Evolutionary conservation across 2,329 filamentous ascomycete species (phyloP), one percentile per base, ranked within the genome.

Genomic region (Colletotrichum cuscutae): DNA sequence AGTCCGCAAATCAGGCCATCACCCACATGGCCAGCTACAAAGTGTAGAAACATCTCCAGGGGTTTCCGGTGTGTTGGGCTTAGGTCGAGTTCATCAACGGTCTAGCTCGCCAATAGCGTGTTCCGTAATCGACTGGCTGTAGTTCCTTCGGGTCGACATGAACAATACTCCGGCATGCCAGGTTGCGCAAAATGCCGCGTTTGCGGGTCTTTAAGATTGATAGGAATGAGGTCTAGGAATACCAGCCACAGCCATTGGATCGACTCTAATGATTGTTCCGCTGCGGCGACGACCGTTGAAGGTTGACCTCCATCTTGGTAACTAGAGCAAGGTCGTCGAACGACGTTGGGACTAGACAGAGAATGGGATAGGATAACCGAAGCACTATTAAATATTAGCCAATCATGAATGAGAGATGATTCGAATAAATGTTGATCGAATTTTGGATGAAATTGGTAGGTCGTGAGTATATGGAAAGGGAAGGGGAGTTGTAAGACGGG

Each of bases 71-170:
- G 28, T 64, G 66, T 35, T 52, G 9, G 26, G 42, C 28, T 63
- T n/a, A 11, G 60, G 9, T 49, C 22, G 28, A 42, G 26, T 8
- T n/a, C 28, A 5, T 26, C 22, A 26, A 12, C 15, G n/a, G 52
- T 35, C 9, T 68, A 42, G 32, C 52, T 68, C 59, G 28, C 42
- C 54, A 60, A 53, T 60, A 66, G 54, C 26, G 42, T 22, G 30
- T 32, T 70, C 42, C 30, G 35, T 24, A 22, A 28, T 57, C 35
- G 12, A 56, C 28, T 58, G 26, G 60, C 28, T 24, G 42, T 19
- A 49, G 42, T 49, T 49, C 42, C 15, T 11, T 22, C 42, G 42
- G 42, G 42, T n/a, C 19, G 19, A 49, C 37, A 9, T 30, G 9
- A 13, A 32, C 19, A 24, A 24, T n/a, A 53, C 6, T 11, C 32